Evolutionary conservation across 768 basidiomycete genomes (phyloP).

Genomic region (Tylopilus rubrobrunneus): DNA sequence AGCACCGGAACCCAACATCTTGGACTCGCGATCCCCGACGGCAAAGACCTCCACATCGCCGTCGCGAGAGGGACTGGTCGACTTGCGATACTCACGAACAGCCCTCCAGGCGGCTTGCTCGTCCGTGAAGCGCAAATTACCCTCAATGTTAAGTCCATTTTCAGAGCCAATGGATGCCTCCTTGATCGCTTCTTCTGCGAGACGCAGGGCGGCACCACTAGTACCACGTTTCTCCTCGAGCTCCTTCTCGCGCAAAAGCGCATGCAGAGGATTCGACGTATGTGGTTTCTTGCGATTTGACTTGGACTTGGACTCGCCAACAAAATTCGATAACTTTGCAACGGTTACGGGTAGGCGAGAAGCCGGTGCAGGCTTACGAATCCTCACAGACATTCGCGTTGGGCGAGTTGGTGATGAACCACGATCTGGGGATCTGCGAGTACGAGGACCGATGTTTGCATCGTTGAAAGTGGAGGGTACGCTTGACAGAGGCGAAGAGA

Average conservation of each 20-base stretch:
- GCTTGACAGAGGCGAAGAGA: constrained; percentile 25
- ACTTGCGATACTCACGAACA: constrained; percentile 25
- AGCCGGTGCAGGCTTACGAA: constrained; percentile 11
- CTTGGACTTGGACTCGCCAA: not conserved
- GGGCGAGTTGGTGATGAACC: constrained; percentile 5
- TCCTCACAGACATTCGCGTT: constrained; percentile 18
- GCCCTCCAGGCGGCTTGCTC: constrained; percentile 40
- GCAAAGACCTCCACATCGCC: constrained; percentile 28
- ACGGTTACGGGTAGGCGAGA: constrained; percentile 13
- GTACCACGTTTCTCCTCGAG: constrained; percentile 30
- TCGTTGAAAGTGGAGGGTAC: constrained; percentile 10
- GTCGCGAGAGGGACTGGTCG: constrained; percentile 10
- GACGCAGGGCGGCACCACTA: constrained; percentile 39
- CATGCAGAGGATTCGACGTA: constrained; percentile 48
- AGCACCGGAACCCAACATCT: constrained; percentile 27
- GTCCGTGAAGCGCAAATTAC: constrained; percentile 25
- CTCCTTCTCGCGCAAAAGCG: constrained; percentile 51
- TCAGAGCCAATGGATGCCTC: constrained; percentile 20
- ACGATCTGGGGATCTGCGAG: not conserved
- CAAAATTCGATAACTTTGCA: constrained; percentile 3
- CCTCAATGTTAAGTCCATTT: constrained; percentile 21
- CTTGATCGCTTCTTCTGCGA: constrained; percentile 41
- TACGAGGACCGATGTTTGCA: not conserved
- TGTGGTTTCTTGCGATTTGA: constrained; percentile 18
- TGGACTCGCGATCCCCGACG: constrained; percentile 35